Base-by-base conservation (phyloP, 208 protist genomes). In the Wallacemonas rigidus region DNA sequence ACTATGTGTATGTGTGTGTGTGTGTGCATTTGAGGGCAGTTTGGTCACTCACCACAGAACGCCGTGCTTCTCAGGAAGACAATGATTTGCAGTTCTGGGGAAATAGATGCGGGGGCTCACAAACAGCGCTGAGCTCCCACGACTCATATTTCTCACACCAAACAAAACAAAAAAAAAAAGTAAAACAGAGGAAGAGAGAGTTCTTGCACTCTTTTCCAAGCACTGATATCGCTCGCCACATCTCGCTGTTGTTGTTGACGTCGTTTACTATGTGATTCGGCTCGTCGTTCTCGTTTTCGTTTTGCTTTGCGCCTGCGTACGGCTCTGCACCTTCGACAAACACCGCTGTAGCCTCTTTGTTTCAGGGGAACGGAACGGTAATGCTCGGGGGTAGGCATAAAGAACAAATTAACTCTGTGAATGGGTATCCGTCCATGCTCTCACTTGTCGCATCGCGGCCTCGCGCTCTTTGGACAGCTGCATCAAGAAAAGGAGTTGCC, bases 401-500 rank as follows among this genome's bases (percentile, higher is more conserved):
- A 55, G 14, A 43, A 36, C 51, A 51, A 55, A 38, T 45, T 57
- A 56, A 39, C 11, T 62, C 51, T 74, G 69, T 65, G 57, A 74
- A 48, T 53, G 40, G 8, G 5, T 35, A 3, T 67, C 9, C 8
- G 17, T 38, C 17, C 17, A 17, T 14, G 1, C n/a, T 43, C 3
- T 6, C 50, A 69, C 7, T 44, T 67, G 38, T 26, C 39, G 50
- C 67, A 55, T 2, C 54, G 70, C 81, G 17, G 69, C 54, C 39
- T 83, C 77, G 3, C 68, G 50, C 38, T 72, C 70, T 43, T 83
- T 80, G 38, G 40, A 40, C 53, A 72, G 58, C 54, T 63, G 67
- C 40, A 79, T 67, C 12, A 86, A 44, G 3, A 67, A 9, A 44
- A 90, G 58, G 38, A 96, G 80, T 40, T 85, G 72, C 7, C 77